Evolutionary conservation across 73 alveolate genomes (phyloP).

Genomic region (Tetrahymena borealis): DNA sequence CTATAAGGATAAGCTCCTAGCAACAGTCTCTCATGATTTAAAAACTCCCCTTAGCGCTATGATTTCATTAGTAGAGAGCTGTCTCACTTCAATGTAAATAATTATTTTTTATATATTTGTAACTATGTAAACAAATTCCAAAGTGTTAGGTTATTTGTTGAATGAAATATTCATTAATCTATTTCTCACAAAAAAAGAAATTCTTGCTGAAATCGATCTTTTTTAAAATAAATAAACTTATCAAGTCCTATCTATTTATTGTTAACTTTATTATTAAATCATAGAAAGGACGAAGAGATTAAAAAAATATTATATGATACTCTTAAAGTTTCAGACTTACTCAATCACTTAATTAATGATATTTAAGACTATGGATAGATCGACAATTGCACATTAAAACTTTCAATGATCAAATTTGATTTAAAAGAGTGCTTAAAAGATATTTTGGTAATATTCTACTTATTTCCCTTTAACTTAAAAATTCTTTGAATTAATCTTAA

Average conservation of each 20-base stretch:
- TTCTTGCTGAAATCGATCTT: too few relatives aligned
- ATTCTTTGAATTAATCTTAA: too few relatives aligned
- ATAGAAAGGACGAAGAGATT: not conserved
- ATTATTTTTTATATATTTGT: too few relatives aligned
- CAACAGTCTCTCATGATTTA: constrained; percentile 1
- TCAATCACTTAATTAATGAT: not conserved
- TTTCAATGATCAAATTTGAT: not conserved
- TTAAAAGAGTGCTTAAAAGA: not conserved
- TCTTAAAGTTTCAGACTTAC: not conserved
- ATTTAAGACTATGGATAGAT: not conserved
- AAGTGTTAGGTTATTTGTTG: too few relatives aligned
- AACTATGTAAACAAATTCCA: too few relatives aligned
- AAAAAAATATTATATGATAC: not conserved
- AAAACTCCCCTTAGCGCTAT: not conserved
- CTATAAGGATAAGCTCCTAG: not conserved
- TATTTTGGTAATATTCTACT: not conserved
- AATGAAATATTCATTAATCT: too few relatives aligned
- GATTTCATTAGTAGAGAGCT: not conserved
- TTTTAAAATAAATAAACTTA: too few relatives aligned
- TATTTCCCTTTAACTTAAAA: not conserved
- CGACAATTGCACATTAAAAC: not conserved
- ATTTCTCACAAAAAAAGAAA: too few relatives aligned
- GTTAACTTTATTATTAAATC: too few relatives aligned
- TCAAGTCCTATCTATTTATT: too few relatives aligned
- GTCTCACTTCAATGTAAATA: not conserved